These are phyloP conservation scores for Rhodotorula sphaerocarpa DNA, from an alignment of 768 basidiomycete genomes.

Conservation along the genomic window DNA sequence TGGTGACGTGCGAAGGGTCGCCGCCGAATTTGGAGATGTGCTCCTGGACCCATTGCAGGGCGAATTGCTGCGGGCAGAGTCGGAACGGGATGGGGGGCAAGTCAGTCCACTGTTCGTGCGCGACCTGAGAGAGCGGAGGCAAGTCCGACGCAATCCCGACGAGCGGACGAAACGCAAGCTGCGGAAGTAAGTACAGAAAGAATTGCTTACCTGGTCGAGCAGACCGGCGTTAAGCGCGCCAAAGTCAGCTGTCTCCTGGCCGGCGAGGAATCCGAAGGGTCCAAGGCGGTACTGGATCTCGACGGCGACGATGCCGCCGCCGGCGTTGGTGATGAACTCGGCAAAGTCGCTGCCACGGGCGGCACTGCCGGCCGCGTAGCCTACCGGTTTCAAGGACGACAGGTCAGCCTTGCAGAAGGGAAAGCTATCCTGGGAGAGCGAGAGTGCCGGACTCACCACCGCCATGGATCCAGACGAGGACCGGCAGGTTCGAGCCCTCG, in stretches of 20 bases:
- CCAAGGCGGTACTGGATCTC: constrained; percentile 52
- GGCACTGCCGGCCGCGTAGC: constrained; percentile 2
- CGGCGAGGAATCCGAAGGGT: constrained; percentile 51
- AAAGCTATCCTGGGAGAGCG: no score
- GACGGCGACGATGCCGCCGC: constrained; percentile 46
- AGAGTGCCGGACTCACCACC: constrained; percentile 42
- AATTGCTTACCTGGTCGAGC: constrained; percentile 50
- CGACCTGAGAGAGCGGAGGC: no score
- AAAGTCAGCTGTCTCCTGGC: constrained; percentile 45
- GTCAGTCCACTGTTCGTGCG: no score
- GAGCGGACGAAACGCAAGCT: no score
- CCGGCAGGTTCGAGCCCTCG: constrained; percentile 41
- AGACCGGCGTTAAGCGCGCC: constrained; percentile 45
- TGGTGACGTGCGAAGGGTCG: not conserved
- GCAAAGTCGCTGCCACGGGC: constrained; percentile 40
- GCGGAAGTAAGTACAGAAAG: no score
- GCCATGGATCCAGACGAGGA: constrained; percentile 49
- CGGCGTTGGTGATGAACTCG: constrained; percentile 40
- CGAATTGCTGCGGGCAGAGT: constrained; percentile 36
- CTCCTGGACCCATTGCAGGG: constrained; percentile 55
- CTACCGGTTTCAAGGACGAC: no score
- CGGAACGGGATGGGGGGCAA: no score
- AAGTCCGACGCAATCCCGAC: no score
- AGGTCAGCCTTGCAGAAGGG: no score
- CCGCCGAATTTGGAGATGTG: constrained; percentile 11